These are phyloP conservation scores for Collariella sp. DNA, from an alignment of 495 filamentous ascomycete genomes.

Conservation along the genomic window DNA sequence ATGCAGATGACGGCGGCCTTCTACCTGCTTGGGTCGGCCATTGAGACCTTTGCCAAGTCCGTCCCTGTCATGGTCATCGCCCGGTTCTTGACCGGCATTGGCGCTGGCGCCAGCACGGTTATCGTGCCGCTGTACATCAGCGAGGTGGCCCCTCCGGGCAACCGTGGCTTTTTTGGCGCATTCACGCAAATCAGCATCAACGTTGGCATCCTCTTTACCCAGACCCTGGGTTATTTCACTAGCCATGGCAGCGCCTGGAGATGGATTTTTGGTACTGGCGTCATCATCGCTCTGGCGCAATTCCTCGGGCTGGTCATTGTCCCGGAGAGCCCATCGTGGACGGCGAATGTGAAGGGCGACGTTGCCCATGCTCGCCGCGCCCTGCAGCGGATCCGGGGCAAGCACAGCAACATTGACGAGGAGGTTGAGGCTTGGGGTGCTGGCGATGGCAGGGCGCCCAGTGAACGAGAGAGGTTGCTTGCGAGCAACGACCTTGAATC, in stretches of 20 bases:
- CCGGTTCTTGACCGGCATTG: conserved; percentile 71
- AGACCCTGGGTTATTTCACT: conserved; percentile 77
- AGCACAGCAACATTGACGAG: conserved; percentile 57
- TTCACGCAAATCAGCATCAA: conserved; percentile 94
- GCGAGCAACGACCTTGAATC: conserved; percentile 14
- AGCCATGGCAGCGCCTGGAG: conserved; percentile 73
- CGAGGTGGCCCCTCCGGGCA: conserved; percentile 70
- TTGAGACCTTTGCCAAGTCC: conserved; percentile 62
- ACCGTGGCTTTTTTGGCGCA: conserved; percentile 79
- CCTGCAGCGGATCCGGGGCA: conserved; percentile 67
- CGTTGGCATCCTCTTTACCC: conserved; percentile 78
- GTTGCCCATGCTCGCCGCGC: conserved; percentile 51
- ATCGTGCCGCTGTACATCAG: conserved; percentile 95
- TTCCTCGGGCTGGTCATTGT: conserved; percentile 57
- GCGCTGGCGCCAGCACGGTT: conserved; percentile 78
- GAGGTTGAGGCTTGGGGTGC: conserved; percentile 61
- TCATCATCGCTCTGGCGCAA: conserved; percentile 57
- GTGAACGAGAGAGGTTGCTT: conserved; percentile 44
- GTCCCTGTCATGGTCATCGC: conserved; percentile 62
- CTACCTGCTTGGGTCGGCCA: conserved; percentile 64
- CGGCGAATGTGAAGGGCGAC: conserved; percentile 57
- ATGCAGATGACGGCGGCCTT: conserved; percentile 67
- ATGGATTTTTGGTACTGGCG: conserved; percentile 68
- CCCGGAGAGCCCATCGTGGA: conserved; percentile 80
- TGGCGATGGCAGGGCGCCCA: conserved; percentile 25